These are phyloP conservation scores for Alternaria alternata DNA, from an alignment of 2,329 filamentous ascomycete genomes.

Conservation along the genomic window DNA sequence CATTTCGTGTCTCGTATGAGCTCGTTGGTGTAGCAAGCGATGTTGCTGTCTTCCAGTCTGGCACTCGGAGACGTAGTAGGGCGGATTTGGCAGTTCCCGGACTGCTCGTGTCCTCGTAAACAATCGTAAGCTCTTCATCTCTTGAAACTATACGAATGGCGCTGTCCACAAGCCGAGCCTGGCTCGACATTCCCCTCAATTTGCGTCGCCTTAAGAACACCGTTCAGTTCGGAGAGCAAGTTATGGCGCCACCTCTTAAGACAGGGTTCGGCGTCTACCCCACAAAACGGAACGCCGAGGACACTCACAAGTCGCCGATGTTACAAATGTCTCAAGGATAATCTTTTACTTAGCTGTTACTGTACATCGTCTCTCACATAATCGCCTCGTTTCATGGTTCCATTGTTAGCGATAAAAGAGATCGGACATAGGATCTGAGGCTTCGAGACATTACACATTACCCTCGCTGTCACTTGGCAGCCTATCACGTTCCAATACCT, in stretches of 20 bases:
- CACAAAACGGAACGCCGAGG: background rate
- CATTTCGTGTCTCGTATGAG: background rate
- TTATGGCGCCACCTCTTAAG: background rate
- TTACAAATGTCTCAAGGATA: background rate
- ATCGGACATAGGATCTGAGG: background rate
- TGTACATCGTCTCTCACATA: background rate
- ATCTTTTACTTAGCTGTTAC: background rate
- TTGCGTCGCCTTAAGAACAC: background rate
- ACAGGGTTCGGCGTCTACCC: background rate
- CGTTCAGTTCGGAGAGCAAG: background rate
- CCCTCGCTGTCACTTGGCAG: background rate
- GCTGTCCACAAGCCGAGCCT: background rate
- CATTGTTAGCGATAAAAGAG: background rate
- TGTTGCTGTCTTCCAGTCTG: background rate
- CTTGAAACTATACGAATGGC: too few species aligned
- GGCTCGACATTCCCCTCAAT: background rate
- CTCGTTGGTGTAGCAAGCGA: background rate
- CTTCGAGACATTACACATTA: background rate
- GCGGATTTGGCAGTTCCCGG: background rate
- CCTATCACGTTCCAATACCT: background rate
- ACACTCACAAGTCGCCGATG: background rate
- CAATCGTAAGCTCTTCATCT: background rate
- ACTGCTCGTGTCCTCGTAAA: background rate
- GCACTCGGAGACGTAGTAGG: background rate
- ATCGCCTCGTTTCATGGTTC: fast-evolving